These are phyloP conservation scores for Aspergillus eucalypticola DNA, from an alignment of 2,329 filamentous ascomycete genomes.

Conservation along the genomic window DNA sequence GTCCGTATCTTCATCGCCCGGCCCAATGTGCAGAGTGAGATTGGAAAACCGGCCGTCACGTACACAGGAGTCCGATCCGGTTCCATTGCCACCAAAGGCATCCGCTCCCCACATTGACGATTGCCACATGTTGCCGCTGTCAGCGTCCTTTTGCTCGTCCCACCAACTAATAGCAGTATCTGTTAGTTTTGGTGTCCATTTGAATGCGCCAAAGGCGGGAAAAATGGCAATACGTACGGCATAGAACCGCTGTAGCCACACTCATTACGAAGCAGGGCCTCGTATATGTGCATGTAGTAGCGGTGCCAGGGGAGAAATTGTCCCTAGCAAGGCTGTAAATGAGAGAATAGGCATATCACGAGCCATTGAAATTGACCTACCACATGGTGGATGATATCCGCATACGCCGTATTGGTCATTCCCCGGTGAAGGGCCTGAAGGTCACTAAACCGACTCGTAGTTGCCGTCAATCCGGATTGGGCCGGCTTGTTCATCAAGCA, in stretches of 20 bases:
- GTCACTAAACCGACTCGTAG: constrained; percentile 11
- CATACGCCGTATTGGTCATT: constrained; percentile 12
- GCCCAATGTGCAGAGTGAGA: constrained; percentile 12
- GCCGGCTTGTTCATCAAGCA: constrained; percentile 8
- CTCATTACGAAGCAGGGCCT: constrained; percentile 7
- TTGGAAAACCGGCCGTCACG: constrained; percentile 12
- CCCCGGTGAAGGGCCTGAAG: constrained; percentile 14
- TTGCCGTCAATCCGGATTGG: constrained; percentile 6
- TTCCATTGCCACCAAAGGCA: constrained; percentile 12
- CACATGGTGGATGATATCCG: constrained; percentile 12
- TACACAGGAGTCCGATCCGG: constrained; percentile 8
- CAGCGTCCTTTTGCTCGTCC: constrained; percentile 11
- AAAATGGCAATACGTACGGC: not conserved
- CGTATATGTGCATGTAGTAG: constrained; percentile 13
- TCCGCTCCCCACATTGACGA: constrained; percentile 11
- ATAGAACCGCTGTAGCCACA: constrained; percentile 3
- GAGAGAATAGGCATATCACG: no score
- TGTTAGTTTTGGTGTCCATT: not conserved
- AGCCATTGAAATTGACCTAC: not conserved
- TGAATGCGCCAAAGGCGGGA: not conserved
- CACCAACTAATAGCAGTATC: not conserved
- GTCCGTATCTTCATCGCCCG: constrained; percentile 10
- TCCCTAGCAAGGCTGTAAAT: not conserved
- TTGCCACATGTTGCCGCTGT: constrained; percentile 12
- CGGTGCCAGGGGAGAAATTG: constrained; percentile 13